Conservation (phyloP, 2,329 filamentous ascomycete species). For the Ramichloridium luteum region DNA sequence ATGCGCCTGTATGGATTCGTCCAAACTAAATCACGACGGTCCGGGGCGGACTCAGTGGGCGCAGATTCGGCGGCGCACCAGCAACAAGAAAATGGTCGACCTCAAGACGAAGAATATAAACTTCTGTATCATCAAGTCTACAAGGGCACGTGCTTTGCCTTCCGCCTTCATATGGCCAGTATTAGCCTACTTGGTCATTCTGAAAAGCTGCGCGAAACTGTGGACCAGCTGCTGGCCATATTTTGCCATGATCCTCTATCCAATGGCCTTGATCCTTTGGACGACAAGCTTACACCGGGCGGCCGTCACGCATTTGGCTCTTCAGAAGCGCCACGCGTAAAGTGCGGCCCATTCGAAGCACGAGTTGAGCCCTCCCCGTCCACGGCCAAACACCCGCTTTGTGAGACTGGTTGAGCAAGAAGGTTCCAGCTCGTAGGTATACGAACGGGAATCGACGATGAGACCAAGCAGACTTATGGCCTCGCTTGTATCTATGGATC, state of each 20-base stretch:
- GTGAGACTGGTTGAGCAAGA: too few relatives aligned
- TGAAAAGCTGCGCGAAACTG: constrained; percentile 34
- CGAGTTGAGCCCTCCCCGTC: too few relatives aligned
- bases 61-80: constrained; percentile 12
- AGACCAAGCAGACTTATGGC: too few relatives aligned
- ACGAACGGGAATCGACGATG: too few relatives aligned
- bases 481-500: too few relatives aligned
- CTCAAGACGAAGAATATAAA: constrained; percentile 40
- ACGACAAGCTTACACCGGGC: constrained; percentile 19
- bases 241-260: constrained; percentile 36
- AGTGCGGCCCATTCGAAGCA: too few relatives aligned
- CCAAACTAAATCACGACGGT: constrained; percentile 28
- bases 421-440: too few relatives aligned
- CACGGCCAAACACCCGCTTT: too few relatives aligned
- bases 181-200: constrained; percentile 29
- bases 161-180: constrained; percentile 30
- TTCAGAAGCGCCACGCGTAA: too few relatives aligned
- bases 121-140: constrained; percentile 40
- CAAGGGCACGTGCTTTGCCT: constrained; percentile 37
- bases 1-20: constrained; percentile 41
- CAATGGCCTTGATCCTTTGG: constrained; percentile 2
- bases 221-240: constrained; percentile 34
- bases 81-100: constrained; percentile 12
- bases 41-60: constrained; percentile 12
- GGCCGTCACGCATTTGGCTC: constrained; percentile 21